Evolutionary conservation across 208 protist genomes (phyloP).

Genomic region (Crithidia acanthocephali): DNA sequence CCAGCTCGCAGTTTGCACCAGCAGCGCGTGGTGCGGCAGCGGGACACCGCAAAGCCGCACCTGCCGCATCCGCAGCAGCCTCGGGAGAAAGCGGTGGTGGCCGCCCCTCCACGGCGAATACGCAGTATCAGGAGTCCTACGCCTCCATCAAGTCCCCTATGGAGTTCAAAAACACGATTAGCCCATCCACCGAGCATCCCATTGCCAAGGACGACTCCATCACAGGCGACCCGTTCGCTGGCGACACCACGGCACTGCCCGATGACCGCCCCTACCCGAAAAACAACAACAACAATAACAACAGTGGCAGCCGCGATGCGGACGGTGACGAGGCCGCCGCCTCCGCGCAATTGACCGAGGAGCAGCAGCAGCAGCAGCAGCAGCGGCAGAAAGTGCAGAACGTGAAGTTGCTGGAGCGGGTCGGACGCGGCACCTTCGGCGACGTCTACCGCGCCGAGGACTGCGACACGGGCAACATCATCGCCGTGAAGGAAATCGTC

Average conservation of each 20-base stretch:
- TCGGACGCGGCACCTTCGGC: constrained; percentile 85
- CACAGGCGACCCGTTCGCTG: not conserved
- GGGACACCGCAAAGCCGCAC: constrained; percentile 7
- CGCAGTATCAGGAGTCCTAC: constrained; percentile 2
- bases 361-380: not conserved
- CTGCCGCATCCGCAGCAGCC: not conserved
- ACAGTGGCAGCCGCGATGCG: not conserved
- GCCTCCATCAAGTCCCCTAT: constrained; percentile 14
- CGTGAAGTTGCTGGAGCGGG: constrained; percentile 56
- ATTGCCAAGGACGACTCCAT: not conserved
- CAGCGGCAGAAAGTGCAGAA: constrained; percentile 38
- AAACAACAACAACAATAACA: not conserved
- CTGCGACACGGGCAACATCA: constrained; percentile 67
- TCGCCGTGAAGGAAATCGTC: constrained; percentile 89
- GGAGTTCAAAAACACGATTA: constrained; percentile 16
- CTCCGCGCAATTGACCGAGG: not conserved
- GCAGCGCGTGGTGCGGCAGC: not conserved
- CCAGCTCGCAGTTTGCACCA: constrained; percentile 8
- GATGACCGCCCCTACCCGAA: not conserved
- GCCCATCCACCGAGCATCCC: constrained; percentile 9
- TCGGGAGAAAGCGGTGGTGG: not conserved
- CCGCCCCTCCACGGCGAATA: not conserved
- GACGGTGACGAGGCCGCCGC: not conserved
- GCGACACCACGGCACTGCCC: constrained; percentile 7
- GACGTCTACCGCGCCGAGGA: constrained; percentile 85